Evolutionary conservation across 257 asterid genomes (phyloP).

Genomic region (Anisodus tanguticus): DNA sequence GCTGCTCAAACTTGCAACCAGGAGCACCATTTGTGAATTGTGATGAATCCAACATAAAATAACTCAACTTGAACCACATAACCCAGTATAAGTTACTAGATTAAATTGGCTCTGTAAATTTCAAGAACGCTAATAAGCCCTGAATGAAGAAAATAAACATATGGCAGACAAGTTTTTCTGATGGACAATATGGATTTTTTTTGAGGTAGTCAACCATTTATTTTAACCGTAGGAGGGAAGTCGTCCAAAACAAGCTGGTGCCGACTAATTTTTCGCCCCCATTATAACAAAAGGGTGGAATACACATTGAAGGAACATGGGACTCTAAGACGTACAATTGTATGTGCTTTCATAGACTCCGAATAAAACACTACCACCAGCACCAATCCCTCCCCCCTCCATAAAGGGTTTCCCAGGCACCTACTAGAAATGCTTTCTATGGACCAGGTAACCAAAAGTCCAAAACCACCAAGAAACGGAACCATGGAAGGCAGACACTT

Average conservation of each 20-base stretch:
- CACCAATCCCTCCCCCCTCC: background rate
- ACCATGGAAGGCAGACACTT: background rate
- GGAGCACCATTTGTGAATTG: background rate
- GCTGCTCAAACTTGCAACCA: background rate
- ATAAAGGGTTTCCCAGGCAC: background rate
- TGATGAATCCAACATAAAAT: background rate
- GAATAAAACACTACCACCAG: background rate
- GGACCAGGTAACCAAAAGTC: background rate
- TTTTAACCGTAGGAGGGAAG: background rate
- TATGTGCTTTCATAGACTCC: background rate
- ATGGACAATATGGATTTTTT: background rate
- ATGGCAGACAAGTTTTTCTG: background rate
- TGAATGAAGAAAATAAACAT: background rate
- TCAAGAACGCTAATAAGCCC: background rate
- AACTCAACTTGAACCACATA: background rate
- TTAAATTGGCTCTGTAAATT: background rate
- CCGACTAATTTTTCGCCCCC: background rate
- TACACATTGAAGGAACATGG: background rate
- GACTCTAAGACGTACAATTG: background rate
- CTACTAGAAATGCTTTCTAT: background rate
- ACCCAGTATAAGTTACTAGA: background rate
- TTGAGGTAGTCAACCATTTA: background rate
- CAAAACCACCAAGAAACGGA: background rate
- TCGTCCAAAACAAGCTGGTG: background rate
- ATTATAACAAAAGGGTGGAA: background rate